Evolutionary conservation across 1,139 yeast genomes (phyloP), one percentile per base, ranked within the genome.

Genomic region (Sugiyamaella japonica): DNA sequence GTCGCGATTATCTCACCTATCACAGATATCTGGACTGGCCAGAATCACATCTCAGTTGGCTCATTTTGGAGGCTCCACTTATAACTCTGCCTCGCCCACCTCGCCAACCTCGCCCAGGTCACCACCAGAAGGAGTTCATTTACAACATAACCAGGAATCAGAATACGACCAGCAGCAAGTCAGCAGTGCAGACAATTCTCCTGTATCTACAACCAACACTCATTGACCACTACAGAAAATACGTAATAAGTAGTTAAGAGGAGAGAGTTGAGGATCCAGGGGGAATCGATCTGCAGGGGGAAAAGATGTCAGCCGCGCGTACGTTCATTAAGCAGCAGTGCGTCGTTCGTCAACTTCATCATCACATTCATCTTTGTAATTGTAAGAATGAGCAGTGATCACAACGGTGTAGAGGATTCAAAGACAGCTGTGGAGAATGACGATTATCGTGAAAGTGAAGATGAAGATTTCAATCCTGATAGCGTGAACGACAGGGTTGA

Each of bases 381-480:
- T 6, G 17, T 15, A 23, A 23, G 29, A 13, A 45, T 45, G 40
- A 45, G 41, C 32, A 44, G 32, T 17, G 41, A 45, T 45, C 36
- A 36, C 40, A 39, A 15, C 42, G 36, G 34, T 16, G 9, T 23
- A 20, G 17, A 23, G 3, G 34, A 41, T 28, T 15, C 52, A 3
- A 49, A 40, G n/a, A 15, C 12, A 13, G 32, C n/a, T 12, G 31
- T 13, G 20, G 40, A 9, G 4, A 56, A 69, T 6, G 79, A 73
- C 28, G 70, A 68, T 9, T 81, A 82, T 56, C 74, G 77, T 42
- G 89, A 84, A 60, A 85, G 83, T 51, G 88, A 83, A 41, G 87
- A 83, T 57, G 86, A 81, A 52, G 89, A 84, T 61, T 84, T 78
- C 66, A 79, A 79, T 55, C 86, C 86, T 12, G 8, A 68, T 66